phyloP scores from a whole-genome alignment of 495 filamentous ascomycete genomes.

The Sordaria brevicollis region DNA sequence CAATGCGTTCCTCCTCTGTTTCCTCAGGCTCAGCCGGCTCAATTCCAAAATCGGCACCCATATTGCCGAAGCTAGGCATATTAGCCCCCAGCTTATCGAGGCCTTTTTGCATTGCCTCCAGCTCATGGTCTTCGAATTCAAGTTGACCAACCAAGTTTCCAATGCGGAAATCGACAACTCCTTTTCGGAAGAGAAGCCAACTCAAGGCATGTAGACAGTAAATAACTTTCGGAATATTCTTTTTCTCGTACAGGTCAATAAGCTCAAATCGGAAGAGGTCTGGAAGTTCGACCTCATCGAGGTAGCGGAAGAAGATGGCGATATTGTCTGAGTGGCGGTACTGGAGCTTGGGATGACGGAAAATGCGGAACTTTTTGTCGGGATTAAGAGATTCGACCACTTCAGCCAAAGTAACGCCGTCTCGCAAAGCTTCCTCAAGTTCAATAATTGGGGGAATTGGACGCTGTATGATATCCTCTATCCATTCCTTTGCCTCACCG shows the following conservation, averaged over 20 bases:
- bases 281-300: conserved; percentile 87
- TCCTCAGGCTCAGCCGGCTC: conserved; percentile 62
- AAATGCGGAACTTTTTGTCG: conserved; percentile 65
- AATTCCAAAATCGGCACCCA: conserved; percentile 89
- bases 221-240: conserved; percentile 98
- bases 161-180: conserved; percentile 89
- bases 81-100: conserved; percentile 88
- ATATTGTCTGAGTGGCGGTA: conserved; percentile 98
- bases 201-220: conserved; percentile 97
- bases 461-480: conserved; percentile 85
- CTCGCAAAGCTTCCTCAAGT: conserved; percentile 82
- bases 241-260: conserved; percentile 98
- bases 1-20: conserved; percentile 80
- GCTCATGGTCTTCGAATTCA: conserved; percentile 94
- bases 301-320: conserved; percentile 82
- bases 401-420: conserved; percentile 93
- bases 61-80: conserved; percentile 96
- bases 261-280: conserved; percentile 98
- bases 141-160: conserved; percentile 97
- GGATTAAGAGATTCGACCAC: conserved; percentile 87
- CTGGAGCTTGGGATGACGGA: conserved; percentile 72
- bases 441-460: conserved; percentile 92
- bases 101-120: conserved; percentile 93
- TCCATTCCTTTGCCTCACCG: conserved; percentile 98
- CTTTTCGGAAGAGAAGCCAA: conserved; percentile 90